Evolutionary conservation across 2,329 filamentous ascomycete genomes (phyloP), one percentile per base, ranked within the genome.

Genomic region (Pestalotiopsis sp.): DNA sequence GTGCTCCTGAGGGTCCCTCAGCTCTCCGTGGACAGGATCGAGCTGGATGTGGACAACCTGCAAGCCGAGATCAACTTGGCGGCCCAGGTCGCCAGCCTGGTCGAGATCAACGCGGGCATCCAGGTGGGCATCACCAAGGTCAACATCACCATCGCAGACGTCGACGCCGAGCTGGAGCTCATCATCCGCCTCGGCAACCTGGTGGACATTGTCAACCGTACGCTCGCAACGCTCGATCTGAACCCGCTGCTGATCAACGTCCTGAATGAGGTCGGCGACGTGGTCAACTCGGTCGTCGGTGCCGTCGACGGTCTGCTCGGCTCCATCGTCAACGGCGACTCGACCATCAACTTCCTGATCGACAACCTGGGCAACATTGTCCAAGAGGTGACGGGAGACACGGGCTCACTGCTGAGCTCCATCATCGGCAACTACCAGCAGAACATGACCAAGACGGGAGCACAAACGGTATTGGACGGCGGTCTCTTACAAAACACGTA

Each of bases 351-450:
- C 71, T 89, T 89, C 79, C 70, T 89, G 52, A 82, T 90, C 69
- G 88, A 90, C 75, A 90, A 90, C 72, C 80, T 90, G 2, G 88
- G 88, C 45, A 90, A 90, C 72, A 90, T 90, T 70, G 86, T 90
- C 1, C 87, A 90, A 73, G 84, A 90, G 72, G 86, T 89, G 0
- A 81, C 81, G 0, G 85, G 84, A 25, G 79, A 77, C 1, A 85
- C 82, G 0, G 83, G 81, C 3, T 78, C 78, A 38, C 74, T 82
- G 1, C 78, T 88, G 0, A 84, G 82, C 68, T 80, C 79, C 23
- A 89, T 90, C 69, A 86, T 90, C 6, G 89, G 88, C 65, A 86
- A 88, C 73, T 90, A 83, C 75, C 74, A 83, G 73, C 80, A 67
- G 36, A 67, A 67, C 65, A 67, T 67, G 65, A 67, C 65, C 9